A percentile compares a stretch with the other conserved stretches of the same genome.
These are phyloP conservation scores for Hamamelis virginiana DNA, from an alignment of 164 flowering plant species.

Conservation along the genomic window DNA sequence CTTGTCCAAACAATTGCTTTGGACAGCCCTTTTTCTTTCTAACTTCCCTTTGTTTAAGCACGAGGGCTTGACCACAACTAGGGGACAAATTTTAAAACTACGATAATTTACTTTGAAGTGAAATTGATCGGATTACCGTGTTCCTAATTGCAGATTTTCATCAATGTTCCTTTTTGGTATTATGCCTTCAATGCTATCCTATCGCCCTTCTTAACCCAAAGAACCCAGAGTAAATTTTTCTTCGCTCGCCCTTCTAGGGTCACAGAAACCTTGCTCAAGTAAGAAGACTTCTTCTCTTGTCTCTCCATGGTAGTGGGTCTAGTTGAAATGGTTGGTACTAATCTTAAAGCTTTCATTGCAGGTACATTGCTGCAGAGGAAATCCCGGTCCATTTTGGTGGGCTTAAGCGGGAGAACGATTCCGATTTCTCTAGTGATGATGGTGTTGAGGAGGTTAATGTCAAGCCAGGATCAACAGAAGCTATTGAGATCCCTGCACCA, in stretches of 20 bases:
- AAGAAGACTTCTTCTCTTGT: slow-evolving; percentile 16
- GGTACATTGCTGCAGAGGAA: slow-evolving; percentile 65
- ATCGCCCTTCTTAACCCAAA: slow-evolving; percentile 62
- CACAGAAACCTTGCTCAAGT: slow-evolving; percentile 75
- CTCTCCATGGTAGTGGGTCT: background rate
- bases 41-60: no score
- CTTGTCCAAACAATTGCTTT: no score
- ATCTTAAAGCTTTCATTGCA: slow-evolving; percentile 17
- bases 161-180: slow-evolving; percentile 85
- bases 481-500: slow-evolving; percentile 57
- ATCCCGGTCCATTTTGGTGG: slow-evolving; percentile 79
- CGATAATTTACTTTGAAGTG: no score
- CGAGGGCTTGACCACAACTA: no score
- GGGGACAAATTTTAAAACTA: no score
- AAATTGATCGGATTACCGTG: no score
- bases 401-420: slow-evolving; percentile 54
- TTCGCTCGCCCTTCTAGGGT: slow-evolving; percentile 64
- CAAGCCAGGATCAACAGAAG: slow-evolving; percentile 57
- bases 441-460: slow-evolving; percentile 42
- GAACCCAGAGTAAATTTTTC: slow-evolving; percentile 75
- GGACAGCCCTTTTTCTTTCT: no score
- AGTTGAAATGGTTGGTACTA: background rate
- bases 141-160: slow-evolving; percentile 55
- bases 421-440: slow-evolving; percentile 47
- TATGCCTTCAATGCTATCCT: slow-evolving; percentile 54